These are phyloP conservation scores for Parastagonospora nodorum DNA, from an alignment of 2,329 filamentous ascomycete genomes.

Conservation along the genomic window DNA sequence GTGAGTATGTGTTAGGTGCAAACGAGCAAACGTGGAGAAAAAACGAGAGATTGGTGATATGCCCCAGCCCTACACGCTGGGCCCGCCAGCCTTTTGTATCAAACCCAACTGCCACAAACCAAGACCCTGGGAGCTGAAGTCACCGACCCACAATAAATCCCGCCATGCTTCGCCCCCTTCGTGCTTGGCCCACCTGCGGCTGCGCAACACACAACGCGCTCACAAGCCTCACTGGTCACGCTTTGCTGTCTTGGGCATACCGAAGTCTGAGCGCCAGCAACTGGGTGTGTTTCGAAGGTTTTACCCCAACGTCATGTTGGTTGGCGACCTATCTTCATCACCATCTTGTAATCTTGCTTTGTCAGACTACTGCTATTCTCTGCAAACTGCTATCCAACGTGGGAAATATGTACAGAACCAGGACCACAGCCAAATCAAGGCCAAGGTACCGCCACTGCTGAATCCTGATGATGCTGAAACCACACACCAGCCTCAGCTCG, in stretches of 20 bases:
- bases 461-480: no score
- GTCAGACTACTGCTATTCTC: no score
- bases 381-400: no score
- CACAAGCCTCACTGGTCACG: constrained; percentile 5
- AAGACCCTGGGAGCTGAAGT: constrained; percentile 3
- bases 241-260: constrained; percentile 2
- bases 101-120: neutral
- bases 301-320: no score
- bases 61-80: neutral
- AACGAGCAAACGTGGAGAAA: constrained; percentile 1
- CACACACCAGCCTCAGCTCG: neutral
- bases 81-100: constrained; percentile 8
- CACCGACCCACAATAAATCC: constrained; percentile 3
- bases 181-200: neutral
- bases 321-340: no score
- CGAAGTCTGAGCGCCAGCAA: neutral
- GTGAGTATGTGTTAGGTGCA: neutral
- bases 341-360: no score
- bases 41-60: neutral
- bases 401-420: no score
- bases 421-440: no score
- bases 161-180: constrained; percentile 6
- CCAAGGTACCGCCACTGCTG: no score
- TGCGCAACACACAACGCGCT: neutral
- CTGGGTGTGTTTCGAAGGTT: constrained; percentile 1